Evolutionary conservation across 2,329 filamentous ascomycete genomes (phyloP), one percentile per base, ranked within the genome.

Genomic region (Pseudopyrenochaeta lycopersici): DNA sequence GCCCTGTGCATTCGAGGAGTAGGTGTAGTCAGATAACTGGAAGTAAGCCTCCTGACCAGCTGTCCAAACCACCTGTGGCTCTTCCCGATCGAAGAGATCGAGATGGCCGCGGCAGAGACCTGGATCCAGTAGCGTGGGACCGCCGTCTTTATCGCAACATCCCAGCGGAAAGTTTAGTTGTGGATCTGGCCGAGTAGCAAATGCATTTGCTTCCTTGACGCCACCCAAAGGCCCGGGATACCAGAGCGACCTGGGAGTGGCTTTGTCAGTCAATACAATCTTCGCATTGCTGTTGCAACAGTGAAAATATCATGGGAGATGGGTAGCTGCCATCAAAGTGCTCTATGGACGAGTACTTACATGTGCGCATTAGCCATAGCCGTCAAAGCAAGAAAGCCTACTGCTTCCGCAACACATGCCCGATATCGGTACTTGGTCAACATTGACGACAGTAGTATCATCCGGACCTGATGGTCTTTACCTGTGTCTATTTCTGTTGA

Each of bases 41-140:
- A 76, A 80, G 52, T 73, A 75, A 39, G 74, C 73, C 12, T 58
- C 67, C 32, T 69, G 71, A 10, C 77, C 77, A 7, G 75, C 69
- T n/a, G 62, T 38, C 78, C 76, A 81, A 18, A 67, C 73, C 0
- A 73, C 77, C 12, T 64, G 65, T 29, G 76, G 49, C 55, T 78
- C 72, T 9, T 71, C 67, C 7, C 74, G 77, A 43, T 72, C 73
- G 5, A 81, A 64, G 10, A 78, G 73, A 15, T 67, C 56, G 7
- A 77, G 69, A 59, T 80, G 76, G 42, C 77, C 76, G 23, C 72
- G 68, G 62, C 78, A 80, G 38, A 71, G 70, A 18, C 69, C 73
- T 46, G 64, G 64, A 2, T 41, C 52, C 43, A 64, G 60, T 4
- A 64, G 20, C 20, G 41, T 58, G 41, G 38, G 52, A n/a, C 30